Evolutionary conservation across 345 rosid genomes (phyloP).

Genomic region (Salix udensis): DNA sequence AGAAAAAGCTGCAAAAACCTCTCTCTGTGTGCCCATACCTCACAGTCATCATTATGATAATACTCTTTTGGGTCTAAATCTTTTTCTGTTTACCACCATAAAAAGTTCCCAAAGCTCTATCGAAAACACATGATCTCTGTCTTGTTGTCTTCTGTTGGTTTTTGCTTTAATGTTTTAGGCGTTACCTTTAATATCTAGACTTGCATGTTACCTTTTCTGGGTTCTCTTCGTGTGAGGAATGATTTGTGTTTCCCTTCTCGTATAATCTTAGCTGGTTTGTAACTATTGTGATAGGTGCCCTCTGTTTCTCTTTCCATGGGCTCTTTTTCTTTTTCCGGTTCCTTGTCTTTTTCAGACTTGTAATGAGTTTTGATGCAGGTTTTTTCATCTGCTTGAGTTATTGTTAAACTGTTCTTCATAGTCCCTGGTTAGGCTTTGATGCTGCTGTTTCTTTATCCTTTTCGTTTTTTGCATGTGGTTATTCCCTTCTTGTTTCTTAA

Average conservation of each 20-base stretch:
- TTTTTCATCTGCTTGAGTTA: slow-evolving; percentile 30
- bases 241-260: slow-evolving; percentile 24
- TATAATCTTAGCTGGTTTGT: slow-evolving; percentile 26
- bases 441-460: neutral
- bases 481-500: neutral
- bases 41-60: slow-evolving; percentile 7
- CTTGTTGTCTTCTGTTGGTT: slow-evolving; percentile 23
- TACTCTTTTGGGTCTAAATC: neutral
- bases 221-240: slow-evolving; percentile 28
- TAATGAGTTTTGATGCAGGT: slow-evolving; percentile 27
- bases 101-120: slow-evolving; percentile 11
- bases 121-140: slow-evolving; percentile 5
- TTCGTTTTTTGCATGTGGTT: neutral
- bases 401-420: slow-evolving; percentile 3
- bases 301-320: slow-evolving; percentile 24
- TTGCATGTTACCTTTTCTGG: slow-evolving; percentile 25
- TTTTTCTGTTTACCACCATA: slow-evolving; percentile 21
- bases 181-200: slow-evolving; percentile 11
- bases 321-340: slow-evolving; percentile 4
- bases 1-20: slow-evolving; percentile 10
- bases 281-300: slow-evolving; percentile 4
- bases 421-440: slow-evolving; percentile 4
- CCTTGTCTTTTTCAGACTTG: slow-evolving; percentile 18
- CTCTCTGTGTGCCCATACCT: slow-evolving; percentile 10
- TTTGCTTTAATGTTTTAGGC: slow-evolving; percentile 4